phyloP scores from a whole-genome alignment of 306 rosid species.

The Benincasa hispida region DNA sequence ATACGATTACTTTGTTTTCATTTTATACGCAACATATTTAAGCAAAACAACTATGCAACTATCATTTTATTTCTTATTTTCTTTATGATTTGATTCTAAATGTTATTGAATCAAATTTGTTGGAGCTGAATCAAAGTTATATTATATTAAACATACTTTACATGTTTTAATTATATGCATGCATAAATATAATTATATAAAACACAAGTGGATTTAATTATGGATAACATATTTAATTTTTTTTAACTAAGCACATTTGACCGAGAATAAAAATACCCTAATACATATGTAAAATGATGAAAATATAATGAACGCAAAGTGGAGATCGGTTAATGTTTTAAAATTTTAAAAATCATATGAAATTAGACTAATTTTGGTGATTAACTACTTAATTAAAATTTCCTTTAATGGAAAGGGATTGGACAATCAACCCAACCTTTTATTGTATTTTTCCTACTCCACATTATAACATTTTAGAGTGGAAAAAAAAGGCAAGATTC shows the following conservation, averaged over 20 bases:
- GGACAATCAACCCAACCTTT: neutral
- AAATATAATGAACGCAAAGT: neutral
- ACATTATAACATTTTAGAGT: neutral
- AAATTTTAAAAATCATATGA: neutral
- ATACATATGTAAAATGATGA: neutral
- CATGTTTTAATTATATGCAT: neutral
- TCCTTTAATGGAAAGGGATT: neutral
- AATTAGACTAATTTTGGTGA: neutral
- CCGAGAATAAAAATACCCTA: neutral
- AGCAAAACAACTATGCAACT: too few relatives aligned
- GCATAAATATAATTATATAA: too few relatives aligned
- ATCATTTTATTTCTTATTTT: too few relatives aligned
- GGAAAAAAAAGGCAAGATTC: neutral
- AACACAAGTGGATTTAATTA: too few relatives aligned
- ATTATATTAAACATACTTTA: neutral
- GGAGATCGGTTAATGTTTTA: neutral
- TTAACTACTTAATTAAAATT: neutral
- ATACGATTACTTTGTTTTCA: too few relatives aligned
- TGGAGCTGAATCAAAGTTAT: neutral
- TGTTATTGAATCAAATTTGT: neutral
- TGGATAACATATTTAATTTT: neutral
- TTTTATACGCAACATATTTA: neutral
- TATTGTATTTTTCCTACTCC: neutral
- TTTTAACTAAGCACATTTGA: neutral
- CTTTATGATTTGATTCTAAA: neutral